Evolutionary conservation across 176 grass and related monocot genomes (phyloP).

Genomic region (Themeda triandra): DNA sequence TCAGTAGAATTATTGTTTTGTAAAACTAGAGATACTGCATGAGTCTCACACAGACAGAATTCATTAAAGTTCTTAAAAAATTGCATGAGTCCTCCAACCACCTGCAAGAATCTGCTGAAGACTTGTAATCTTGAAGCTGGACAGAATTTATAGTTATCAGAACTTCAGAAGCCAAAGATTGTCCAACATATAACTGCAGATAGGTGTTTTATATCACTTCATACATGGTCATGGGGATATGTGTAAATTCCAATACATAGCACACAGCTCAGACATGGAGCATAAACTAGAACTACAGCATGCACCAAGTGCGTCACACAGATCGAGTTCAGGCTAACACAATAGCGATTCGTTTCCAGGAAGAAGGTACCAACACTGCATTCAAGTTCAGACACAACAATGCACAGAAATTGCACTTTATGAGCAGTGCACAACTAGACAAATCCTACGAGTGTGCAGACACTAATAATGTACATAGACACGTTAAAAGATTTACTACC

Average conservation of each 20-base stretch:
- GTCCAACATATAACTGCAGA: background rate
- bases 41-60: no score
- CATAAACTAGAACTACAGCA: background rate
- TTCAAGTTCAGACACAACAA: background rate
- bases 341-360: background rate
- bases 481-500: background rate
- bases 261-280: background rate
- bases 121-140: no score
- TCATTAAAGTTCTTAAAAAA: no score
- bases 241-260: background rate
- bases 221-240: background rate
- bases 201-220: background rate
- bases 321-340: background rate
- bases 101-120: no score
- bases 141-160: no score
- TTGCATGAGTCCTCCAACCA: no score
- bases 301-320: background rate
- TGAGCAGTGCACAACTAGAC: background rate
- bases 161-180: no score
- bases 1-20: no score
- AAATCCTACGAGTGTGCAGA: background rate
- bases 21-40: no score
- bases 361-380: background rate
- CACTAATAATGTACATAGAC: background rate
- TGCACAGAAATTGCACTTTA: background rate